phyloP scores from a whole-genome alignment of 192 early-diverging fungal species.

The Backusella circina region DNA sequence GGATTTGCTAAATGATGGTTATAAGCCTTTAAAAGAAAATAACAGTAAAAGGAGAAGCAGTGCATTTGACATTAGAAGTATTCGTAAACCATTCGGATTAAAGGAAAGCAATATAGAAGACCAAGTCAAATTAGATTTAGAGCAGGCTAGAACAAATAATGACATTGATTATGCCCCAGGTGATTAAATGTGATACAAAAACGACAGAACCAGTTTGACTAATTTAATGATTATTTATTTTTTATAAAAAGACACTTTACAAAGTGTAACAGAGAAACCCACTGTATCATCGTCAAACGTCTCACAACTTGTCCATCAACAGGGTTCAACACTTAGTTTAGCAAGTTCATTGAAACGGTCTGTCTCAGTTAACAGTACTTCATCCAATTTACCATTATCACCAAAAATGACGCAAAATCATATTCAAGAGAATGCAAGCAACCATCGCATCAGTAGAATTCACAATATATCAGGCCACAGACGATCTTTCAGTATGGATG shows the following conservation, averaged over 20 bases:
- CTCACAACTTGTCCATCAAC: neutral
- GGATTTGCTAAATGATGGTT: neutral
- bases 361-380: neutral
- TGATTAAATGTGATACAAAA: neutral
- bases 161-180: neutral
- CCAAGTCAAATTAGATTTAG: neutral
- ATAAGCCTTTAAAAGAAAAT: neutral
- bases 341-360: slow-evolving; percentile 7
- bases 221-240: slow-evolving; percentile 2
- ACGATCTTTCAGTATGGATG: neutral
- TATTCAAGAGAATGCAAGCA: neutral
- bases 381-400: neutral
- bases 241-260: neutral
- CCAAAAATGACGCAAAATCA: neutral
- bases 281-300: neutral
- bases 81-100: neutral
- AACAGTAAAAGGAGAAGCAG: neutral
- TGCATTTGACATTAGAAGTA: neutral
- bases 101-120: neutral
- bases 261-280: neutral
- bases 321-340: neutral
- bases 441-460: neutral
- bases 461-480: neutral
- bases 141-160: neutral
- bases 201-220: neutral